Base-by-base conservation (phyloP, 2,329 filamentous ascomycete genomes). In the Grosmannia serpens region DNA sequence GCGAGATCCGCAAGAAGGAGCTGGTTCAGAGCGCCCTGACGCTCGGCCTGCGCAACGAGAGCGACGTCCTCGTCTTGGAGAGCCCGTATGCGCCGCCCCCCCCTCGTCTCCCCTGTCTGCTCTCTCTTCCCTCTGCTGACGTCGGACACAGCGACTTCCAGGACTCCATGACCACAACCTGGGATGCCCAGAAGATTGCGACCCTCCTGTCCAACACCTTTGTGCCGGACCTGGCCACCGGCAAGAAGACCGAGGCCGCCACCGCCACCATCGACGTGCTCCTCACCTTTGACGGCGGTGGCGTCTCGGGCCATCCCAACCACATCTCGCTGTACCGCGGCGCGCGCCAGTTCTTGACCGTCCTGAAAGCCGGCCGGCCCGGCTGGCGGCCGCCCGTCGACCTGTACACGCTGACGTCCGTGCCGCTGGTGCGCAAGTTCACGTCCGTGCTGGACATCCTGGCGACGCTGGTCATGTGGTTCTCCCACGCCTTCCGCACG, bases 241-340 rank as follows among this genome's bases (percentile, higher is more conserved):
- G 31, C 44, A 24, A 13, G 20, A 8, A 17, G 8, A 8, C 60
- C 51, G 41, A 67, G 55, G 68, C 69, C 9, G 75, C 78, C 11
- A 72, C 71, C 1, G 75, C 78, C 55, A 78, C 75, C 56, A 89
- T 95, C 68, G 90, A 96, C 71, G 81, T 87, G 31, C 80, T 99
- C 65, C 77, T 99, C 64, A 99, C 94, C 33, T 99, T 99, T 69
- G 94, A 99, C 74, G 69, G 72, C n/a, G 63, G 73, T 54, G 94
- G 94, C 60, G 79, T 99, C 54, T 96, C 90, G 60, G 82, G 83
- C 50, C 94, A 99, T 72, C 90, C 91, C 26, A 99, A 99, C 76
- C 94, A 99, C 75, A 87, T 88, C 62, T 91, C 91, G 7, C 82
- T 97, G 10, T 91, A 91, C 74, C 80, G 88, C 70, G 94, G 92